A percentile compares a stretch with the other conserved stretches of the same genome.
Conservation (phyloP, 1,284 basidiomycete genomes). For the Apiotrichum gracile region DNA sequence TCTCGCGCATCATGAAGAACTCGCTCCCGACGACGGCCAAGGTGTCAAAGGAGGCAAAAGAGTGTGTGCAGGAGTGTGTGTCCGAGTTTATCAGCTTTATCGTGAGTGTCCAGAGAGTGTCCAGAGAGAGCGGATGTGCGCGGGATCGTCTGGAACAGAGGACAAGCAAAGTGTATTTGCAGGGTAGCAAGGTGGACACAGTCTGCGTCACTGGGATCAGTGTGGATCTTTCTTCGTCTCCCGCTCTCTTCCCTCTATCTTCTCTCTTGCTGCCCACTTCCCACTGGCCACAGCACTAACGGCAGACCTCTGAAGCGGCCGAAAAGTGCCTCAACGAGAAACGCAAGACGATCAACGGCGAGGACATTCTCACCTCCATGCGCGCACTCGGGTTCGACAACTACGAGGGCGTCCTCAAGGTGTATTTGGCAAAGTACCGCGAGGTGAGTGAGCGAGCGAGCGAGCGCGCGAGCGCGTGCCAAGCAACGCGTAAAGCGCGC, state of each 20-base stretch:
- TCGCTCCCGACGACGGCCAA: slow-evolving; percentile 85
- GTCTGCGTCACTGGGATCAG: too few species aligned
- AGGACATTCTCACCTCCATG: slow-evolving; percentile 84
- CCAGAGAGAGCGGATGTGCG: background rate
- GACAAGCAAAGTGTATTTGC: too few species aligned
- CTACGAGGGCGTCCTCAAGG: slow-evolving; percentile 82
- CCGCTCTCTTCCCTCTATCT: background rate
- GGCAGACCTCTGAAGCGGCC: slow-evolving; percentile 53
- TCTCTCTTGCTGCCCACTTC: background rate
- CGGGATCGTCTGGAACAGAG: background rate
- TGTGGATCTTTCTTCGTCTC: too few species aligned
- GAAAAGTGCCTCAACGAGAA: slow-evolving; percentile 98
- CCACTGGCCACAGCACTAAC: background rate
- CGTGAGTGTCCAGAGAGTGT: slow-evolving; percentile 29
- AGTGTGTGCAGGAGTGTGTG: slow-evolving; percentile 92
- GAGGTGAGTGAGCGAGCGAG: slow-evolving; percentile 55
- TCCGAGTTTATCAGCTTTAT: slow-evolving; percentile 96
- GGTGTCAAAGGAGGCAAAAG: slow-evolving; percentile 94
- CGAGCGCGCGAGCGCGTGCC: too few species aligned
- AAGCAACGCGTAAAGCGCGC: too few species aligned
- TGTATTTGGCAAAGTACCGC: slow-evolving; percentile 80
- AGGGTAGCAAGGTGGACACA: too few species aligned
- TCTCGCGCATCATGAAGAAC: slow-evolving; percentile 89
- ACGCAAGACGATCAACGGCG: slow-evolving; percentile 87
- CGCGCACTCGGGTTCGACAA: slow-evolving; percentile 88